A percentile compares a stretch with the other conserved stretches of the same genome.
Conservation (phyloP, 2,329 filamentous ascomycete genomes). For the Clonostachys solani region DNA sequence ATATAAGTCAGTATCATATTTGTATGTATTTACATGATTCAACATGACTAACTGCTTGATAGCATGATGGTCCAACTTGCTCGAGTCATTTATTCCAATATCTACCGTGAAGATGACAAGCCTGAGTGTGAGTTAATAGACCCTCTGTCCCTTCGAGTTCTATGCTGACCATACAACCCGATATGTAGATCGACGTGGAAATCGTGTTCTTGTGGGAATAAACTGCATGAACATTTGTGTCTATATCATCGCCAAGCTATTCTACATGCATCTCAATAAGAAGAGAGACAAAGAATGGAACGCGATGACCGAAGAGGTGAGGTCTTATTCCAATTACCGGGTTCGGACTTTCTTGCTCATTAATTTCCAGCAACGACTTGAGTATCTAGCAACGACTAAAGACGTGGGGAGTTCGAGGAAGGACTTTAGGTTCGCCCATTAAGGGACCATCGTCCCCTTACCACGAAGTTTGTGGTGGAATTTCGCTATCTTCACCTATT, state of each 20-base stretch:
- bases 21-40: no score
- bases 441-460: not conserved
- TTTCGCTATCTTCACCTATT: no score
- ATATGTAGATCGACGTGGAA: conserved; percentile 30
- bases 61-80: conserved; percentile 38
- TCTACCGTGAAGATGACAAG: conserved; percentile 23
- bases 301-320: conserved; percentile 30
- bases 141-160: conserved; percentile 1
- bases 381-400: conserved; percentile 21
- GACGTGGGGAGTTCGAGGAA: conserved; percentile 33
- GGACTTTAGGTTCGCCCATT: conserved; percentile 28
- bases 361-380: conserved; percentile 6
- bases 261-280: conserved; percentile 20
- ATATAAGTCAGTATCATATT: conserved; percentile 39
- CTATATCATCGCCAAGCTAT: conserved; percentile 19
- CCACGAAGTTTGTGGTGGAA: no score
- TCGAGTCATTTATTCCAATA: conserved; percentile 33
- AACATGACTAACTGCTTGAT: not conserved
- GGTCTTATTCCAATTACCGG: not conserved
- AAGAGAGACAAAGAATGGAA: conserved; percentile 33
- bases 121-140: conserved; percentile 11
- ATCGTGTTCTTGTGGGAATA: conserved; percentile 49
- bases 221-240: conserved; percentile 22
- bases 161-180: not conserved
- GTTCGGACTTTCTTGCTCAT: not conserved